These are phyloP conservation scores for Salvia hispanica DNA, from an alignment of 257 asterid species.

Conservation along the genomic window DNA sequence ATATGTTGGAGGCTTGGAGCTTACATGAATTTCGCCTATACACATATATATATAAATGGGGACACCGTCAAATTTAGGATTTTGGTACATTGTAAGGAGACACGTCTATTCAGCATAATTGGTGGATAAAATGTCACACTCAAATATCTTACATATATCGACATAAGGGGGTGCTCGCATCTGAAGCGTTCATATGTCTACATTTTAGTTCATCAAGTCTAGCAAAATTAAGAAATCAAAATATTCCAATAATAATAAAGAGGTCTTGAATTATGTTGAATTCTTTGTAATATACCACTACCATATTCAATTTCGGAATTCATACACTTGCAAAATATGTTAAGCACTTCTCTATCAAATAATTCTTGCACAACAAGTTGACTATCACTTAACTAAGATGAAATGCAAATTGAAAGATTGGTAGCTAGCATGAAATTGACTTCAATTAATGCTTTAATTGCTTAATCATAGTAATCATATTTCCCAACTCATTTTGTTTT, in stretches of 20 bases:
- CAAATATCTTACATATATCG: neutral
- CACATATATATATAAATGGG: neutral
- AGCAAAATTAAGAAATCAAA: no score
- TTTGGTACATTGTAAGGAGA: neutral
- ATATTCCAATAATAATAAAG: no score
- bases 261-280: no score
- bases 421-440: slow-evolving; percentile 4
- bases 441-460: neutral
- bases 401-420: neutral
- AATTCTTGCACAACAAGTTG: slow-evolving; percentile 8
- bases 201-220: no score
- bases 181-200: no score
- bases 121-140: slow-evolving; percentile 29
- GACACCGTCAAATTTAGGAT: neutral
- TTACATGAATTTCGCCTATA: no score
- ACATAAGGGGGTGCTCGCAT: no score
- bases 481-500: neutral
- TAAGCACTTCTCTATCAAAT: neutral
- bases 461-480: no score
- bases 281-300: neutral
- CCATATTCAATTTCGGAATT: neutral
- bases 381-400: slow-evolving; percentile 7
- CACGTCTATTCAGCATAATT: neutral
- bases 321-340: neutral
- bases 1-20: no score